A percentile compares a stretch with the other conserved stretches of the same genome.
Conservation (phyloP, 768 basidiomycete species). For the Megacollybia marginata region DNA sequence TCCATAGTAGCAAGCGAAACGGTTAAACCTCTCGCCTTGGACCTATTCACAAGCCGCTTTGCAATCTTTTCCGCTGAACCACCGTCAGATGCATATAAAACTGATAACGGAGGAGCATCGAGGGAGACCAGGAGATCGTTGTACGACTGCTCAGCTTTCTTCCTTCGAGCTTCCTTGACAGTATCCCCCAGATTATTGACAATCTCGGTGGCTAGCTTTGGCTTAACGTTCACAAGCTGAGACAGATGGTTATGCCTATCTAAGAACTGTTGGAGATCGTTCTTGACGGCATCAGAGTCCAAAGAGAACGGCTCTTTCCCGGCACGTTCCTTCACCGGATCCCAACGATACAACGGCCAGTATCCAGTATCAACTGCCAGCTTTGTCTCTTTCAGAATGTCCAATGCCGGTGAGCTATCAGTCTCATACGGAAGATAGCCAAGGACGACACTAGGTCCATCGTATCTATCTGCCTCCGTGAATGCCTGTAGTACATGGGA, state of each 20-base stretch:
- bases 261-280: constrained; percentile 88
- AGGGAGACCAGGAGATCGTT: constrained; percentile 75
- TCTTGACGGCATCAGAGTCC: constrained; percentile 91
- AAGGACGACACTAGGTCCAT: constrained; percentile 86
- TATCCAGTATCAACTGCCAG: constrained; percentile 93
- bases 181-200: constrained; percentile 80
- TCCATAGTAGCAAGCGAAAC: constrained; percentile 74
- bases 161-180: constrained; percentile 76
- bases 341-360: constrained; percentile 98
- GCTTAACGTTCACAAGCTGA: constrained; percentile 78
- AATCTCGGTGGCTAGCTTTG: constrained; percentile 73
- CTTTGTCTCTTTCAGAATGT: constrained; percentile 96
- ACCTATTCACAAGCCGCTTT: constrained; percentile 77
- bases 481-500: constrained; percentile 88
- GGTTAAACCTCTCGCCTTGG: constrained; percentile 77
- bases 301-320: constrained; percentile 85
- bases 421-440: constrained; percentile 88
- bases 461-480: constrained; percentile 83
- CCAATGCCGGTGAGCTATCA: constrained; percentile 73
- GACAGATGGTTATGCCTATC: constrained; percentile 96
- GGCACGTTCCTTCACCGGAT: constrained; percentile 71
- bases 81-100: constrained; percentile 94
- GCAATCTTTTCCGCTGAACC: constrained; percentile 96
- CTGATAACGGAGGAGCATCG: constrained; percentile 81
- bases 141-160: constrained; percentile 77